Conservation (phyloP, 2,329 filamentous ascomycete species). For the Lasiodiplodia hormozganensis region DNA sequence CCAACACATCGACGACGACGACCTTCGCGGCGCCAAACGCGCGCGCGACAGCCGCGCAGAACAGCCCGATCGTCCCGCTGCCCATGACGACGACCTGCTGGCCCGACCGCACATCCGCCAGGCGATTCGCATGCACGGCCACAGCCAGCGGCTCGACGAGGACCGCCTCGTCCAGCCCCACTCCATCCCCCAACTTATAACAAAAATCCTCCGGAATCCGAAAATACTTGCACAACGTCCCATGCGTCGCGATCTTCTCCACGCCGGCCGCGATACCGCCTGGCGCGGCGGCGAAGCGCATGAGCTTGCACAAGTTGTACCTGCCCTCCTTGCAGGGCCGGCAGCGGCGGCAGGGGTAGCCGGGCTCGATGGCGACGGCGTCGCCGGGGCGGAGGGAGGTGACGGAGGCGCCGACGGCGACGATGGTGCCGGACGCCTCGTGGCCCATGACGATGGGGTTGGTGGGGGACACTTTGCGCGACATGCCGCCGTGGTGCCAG, state of each 20-base stretch:
- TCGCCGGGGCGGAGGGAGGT: constrained; percentile 8
- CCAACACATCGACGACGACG: constrained; percentile 80
- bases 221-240: constrained; percentile 30
- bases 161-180: constrained; percentile 30
- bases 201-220: constrained; percentile 31
- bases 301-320: constrained; percentile 84
- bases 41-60: constrained; percentile 81
- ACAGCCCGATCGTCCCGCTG: constrained; percentile 69
- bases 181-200: constrained; percentile 23
- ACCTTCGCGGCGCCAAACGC: constrained; percentile 80
- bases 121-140: constrained; percentile 9
- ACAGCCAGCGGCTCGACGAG: constrained; percentile 31
- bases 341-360: constrained; percentile 29
- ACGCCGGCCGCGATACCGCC: constrained; percentile 2
- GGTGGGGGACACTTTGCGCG: constrained; percentile 18
- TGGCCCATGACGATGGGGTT: constrained; percentile 30
- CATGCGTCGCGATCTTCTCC: constrained; percentile 16
- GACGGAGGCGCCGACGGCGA: background rate
- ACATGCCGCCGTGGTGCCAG: constrained; percentile 29
- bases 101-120: constrained; percentile 34
- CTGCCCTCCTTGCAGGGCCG: constrained; percentile 57
- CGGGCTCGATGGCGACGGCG: constrained; percentile 26
- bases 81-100: constrained; percentile 49
- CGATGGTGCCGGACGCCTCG: constrained; percentile 23
- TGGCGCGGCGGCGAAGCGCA: constrained; percentile 87